Conservation (phyloP, 305 asterid species). For the Andrographis paniculata region DNA sequence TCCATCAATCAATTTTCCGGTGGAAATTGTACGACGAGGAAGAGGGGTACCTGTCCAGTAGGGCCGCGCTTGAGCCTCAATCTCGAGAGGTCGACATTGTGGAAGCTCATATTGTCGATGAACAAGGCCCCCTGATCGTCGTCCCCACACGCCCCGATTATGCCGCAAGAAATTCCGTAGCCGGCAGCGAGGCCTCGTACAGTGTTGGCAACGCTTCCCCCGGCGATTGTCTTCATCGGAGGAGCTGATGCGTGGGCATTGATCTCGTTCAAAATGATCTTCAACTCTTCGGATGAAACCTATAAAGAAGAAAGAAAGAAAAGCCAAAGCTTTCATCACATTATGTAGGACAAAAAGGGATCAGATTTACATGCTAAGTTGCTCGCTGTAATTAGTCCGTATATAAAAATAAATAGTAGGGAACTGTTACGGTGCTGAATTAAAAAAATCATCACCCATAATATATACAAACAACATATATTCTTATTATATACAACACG, state of each 20-base stretch:
- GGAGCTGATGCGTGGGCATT: constrained; percentile 42
- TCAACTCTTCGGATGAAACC: constrained; percentile 72
- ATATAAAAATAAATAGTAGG: no score
- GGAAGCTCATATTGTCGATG: constrained; percentile 53
- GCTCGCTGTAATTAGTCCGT: no score
- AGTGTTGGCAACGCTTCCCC: constrained; percentile 95
- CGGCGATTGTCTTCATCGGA: constrained; percentile 79
- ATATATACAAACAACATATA: no score
- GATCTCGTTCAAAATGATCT: constrained; percentile 53
- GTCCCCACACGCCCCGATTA: constrained; percentile 87
- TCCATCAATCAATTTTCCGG: no score
- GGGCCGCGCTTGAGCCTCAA: constrained; percentile 69
- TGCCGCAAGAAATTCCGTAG: constrained; percentile 76
- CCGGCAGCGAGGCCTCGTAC: constrained; percentile 91
- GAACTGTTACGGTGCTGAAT: no score
- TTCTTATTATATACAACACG: no score
- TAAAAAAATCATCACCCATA: no score
- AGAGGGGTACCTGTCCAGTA: constrained; percentile 66
- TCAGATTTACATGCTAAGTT: no score
- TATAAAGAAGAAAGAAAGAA: no score
- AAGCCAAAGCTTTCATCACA: no score
- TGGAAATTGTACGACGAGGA: neutral
- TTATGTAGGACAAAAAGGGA: no score
- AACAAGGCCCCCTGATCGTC: constrained; percentile 87
- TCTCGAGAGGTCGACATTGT: constrained; percentile 65